These are phyloP conservation scores for Cyberlindnera sargentensis DNA, from an alignment of 805 yeast genomes.

Conservation along the genomic window DNA sequence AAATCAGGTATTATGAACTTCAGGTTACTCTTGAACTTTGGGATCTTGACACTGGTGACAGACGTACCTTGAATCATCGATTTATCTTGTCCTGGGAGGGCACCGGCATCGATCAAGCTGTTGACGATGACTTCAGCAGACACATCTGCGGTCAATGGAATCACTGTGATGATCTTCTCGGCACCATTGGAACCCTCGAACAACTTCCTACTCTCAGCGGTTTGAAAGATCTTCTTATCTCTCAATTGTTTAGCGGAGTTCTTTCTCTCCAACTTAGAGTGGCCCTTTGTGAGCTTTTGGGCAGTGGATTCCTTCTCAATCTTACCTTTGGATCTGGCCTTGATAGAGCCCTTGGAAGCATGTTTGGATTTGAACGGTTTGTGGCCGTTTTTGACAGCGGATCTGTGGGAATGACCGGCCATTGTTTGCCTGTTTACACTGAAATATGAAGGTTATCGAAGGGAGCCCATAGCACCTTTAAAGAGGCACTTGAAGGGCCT, in stretches of 20 bases:
- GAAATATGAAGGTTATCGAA: not conserved
- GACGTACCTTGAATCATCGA: constrained; percentile 35
- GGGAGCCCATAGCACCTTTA: not conserved
- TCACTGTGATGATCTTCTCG: constrained; percentile 74
- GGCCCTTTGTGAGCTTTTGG: constrained; percentile 25
- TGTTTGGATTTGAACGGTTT: constrained; percentile 91
- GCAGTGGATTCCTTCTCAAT: constrained; percentile 56
- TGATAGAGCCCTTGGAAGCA: constrained; percentile 80
- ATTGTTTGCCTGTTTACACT: constrained; percentile 23
- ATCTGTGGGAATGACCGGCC: constrained; percentile 81
- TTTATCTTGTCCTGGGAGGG: constrained; percentile 26
- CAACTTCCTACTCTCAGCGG: constrained; percentile 53
- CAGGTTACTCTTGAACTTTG: constrained; percentile 67
- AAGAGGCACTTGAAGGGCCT: not conserved
- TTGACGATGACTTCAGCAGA: constrained; percentile 48
- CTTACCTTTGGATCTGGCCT: constrained; percentile 77
- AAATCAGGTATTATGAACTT: constrained; percentile 69
- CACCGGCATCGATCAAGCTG: constrained; percentile 35
- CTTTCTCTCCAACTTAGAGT: constrained; percentile 60
- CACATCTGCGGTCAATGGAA: constrained; percentile 73
- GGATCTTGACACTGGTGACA: constrained; percentile 45
- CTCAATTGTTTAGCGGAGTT: constrained; percentile 74
- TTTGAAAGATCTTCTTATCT: constrained; percentile 57
- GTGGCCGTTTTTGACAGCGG: constrained; percentile 76
- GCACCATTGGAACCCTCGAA: constrained; percentile 79